Evolutionary conservation across 202 grass and related monocot species (phyloP), one percentile per base, ranked within the genome.

Genomic region (Schoenoplectus tabernaemontani): DNA sequence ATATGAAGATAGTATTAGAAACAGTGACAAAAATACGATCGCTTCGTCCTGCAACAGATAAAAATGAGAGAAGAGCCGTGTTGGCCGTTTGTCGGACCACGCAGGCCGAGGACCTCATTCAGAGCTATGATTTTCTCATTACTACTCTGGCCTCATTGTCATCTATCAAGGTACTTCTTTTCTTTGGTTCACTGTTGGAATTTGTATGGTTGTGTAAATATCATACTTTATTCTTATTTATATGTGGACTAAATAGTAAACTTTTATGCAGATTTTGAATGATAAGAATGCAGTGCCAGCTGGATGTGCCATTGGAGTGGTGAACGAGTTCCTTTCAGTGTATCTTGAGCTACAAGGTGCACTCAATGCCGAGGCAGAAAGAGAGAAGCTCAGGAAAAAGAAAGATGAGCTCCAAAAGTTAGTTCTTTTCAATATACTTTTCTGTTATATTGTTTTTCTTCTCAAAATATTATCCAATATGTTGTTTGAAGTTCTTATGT

Each of bases 271-370:
- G 89, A 87, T 89, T 77, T 68, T 95, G 62, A 86, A 66, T 34
- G 89, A 92, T 68, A 83, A 63, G 3, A 89, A 92, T 79, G 80
- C 82, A 58, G 81, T 81, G 80, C 95, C 89, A 22, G 33, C 83
- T 0, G 91, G 93, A 61, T 98, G 86, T 77, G 83, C 91, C 58
- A 91, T 93, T 76, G 88, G 85, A 64, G 91, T 98, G 67, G 85
- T 98, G 39, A 94, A 92, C 44, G 93, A 92, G 85, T 85, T 90
- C 72, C 73, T 98, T 24, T 90, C 91, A 23, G 86, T 98, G 24
- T 94, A 90, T 86, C 95, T 98, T 64, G 87, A 98, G 79, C 91
- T 97, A 32, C 91, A 90, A 85, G 95, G 91, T 66, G 90, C 89
- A 83, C 78, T 98, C 16, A 86, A 98, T 87, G 61, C 95, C 12